Conservation (phyloP, 768 basidiomycete genomes). For the Trametes coccinea region DNA sequence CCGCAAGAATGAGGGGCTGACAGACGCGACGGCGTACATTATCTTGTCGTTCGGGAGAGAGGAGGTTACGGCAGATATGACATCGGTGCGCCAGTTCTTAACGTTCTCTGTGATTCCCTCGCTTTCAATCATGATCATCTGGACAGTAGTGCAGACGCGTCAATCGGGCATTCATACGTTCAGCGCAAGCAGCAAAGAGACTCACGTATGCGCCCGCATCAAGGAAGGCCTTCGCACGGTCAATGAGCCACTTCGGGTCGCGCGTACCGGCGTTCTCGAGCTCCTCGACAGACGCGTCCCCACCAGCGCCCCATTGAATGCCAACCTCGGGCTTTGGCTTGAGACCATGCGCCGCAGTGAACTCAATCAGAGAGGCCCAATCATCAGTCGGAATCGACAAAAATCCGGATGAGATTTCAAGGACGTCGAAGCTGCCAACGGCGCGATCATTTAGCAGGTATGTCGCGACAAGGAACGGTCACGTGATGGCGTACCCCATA, state of each 20-base stretch:
- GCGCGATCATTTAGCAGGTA: not conserved
- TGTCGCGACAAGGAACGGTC: not conserved
- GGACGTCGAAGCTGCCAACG: conserved; percentile 42
- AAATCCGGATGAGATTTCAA: conserved; percentile 47
- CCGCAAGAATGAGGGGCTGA: no score
- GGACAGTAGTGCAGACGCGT: not conserved
- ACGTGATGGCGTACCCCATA: conserved; percentile 32
- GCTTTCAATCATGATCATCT: conserved; percentile 50
- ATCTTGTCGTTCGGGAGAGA: conserved; percentile 43
- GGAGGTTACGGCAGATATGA: conserved; percentile 42
- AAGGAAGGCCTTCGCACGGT: conserved; percentile 41
- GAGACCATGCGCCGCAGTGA: conserved; percentile 39
- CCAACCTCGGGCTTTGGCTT: conserved; percentile 49
- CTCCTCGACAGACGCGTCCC: conserved; percentile 41
- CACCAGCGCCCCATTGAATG: conserved; percentile 48
- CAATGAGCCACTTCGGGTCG: conserved; percentile 43
- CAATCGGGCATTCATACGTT: not conserved
- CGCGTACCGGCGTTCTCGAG: conserved; percentile 43
- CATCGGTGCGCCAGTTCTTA: conserved; percentile 42
- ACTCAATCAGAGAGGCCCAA: conserved; percentile 42
- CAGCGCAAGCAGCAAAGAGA: not conserved
- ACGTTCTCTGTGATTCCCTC: conserved; percentile 52
- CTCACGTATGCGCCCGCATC: conserved; percentile 40
- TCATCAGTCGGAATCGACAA: conserved; percentile 47
- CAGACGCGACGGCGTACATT: conserved; percentile 32